Evolutionary conservation across 768 basidiomycete species (phyloP).

Genomic region (Boletus rubropictus): DNA sequence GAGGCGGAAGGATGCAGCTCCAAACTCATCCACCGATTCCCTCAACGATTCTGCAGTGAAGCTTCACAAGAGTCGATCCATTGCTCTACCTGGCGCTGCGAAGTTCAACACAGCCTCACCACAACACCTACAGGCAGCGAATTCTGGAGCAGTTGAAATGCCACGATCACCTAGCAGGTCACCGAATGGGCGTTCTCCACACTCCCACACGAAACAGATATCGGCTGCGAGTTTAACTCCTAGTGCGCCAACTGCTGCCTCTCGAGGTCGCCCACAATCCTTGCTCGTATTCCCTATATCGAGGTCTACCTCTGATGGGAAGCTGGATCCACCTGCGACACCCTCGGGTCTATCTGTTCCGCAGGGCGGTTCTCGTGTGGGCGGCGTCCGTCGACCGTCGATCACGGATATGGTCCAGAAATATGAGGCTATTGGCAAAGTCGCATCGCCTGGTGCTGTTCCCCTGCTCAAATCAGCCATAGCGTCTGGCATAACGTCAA

Average conservation of each 20-base stretch:
- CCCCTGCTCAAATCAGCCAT: conserved; percentile 30
- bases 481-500: conserved; percentile 9
- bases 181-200: conserved; percentile 25
- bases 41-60: conserved; percentile 13
- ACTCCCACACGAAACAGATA: conserved; percentile 29
- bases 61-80: conserved; percentile 18
- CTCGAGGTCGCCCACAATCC: conserved; percentile 72
- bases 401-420: conserved; percentile 84
- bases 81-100: conserved; percentile 12
- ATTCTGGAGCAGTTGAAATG: conserved; percentile 13
- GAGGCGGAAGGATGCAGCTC: conserved; percentile 29
- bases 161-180: conserved; percentile 28
- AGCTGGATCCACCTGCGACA: conserved; percentile 26
- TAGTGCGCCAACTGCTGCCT: conserved; percentile 27
- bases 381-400: conserved; percentile 54
- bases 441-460: conserved; percentile 25
- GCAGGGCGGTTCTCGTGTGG: conserved; percentile 39
- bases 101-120: conserved; percentile 23
- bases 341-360: conserved; percentile 43
- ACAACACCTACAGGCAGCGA: conserved; percentile 20
- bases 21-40: conserved; percentile 16
- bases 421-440: conserved; percentile 60
- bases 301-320: conserved; percentile 38
- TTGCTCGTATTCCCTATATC: conserved; percentile 62
- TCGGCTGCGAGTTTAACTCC: conserved; percentile 22